phyloP scores from a whole-genome alignment of 1,284 basidiomycete species.

The Apiotrichum porosum region DNA sequence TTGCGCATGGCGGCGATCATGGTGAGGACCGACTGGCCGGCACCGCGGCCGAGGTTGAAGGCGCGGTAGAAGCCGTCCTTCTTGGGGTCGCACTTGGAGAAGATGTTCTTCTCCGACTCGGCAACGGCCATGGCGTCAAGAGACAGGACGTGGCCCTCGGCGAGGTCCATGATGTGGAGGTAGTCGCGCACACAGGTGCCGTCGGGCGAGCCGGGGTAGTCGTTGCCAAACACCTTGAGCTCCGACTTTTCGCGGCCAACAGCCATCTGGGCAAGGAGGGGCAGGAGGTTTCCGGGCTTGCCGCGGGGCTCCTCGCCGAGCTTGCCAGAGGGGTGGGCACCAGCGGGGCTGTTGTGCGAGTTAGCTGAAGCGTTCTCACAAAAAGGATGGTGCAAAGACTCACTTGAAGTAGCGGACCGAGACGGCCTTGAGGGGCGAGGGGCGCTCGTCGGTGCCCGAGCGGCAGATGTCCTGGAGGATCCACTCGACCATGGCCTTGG shows the following conservation, averaged over 20 bases:
- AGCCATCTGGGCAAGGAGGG: conserved; percentile 92
- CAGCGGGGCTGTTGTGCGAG: conserved; percentile 69
- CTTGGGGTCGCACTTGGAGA: conserved; percentile 40
- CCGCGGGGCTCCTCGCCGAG: conserved; percentile 97
- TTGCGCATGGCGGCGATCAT: conserved; percentile 95
- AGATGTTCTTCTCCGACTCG: conserved; percentile 32
- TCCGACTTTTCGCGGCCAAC: conserved; percentile 78
- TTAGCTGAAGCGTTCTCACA: no score
- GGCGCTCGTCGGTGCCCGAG: conserved; percentile 52
- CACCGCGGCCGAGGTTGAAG: conserved; percentile 93
- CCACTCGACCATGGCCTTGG: conserved; percentile 90
- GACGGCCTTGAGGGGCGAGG: conserved; percentile 33
- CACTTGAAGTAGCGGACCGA: conserved; percentile 88
- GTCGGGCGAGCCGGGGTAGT: conserved; percentile 81
- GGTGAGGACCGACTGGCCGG: conserved; percentile 86
- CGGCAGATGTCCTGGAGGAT: conserved; percentile 86
- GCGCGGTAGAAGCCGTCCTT: conserved; percentile 66
- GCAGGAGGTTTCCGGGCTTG: conserved; percentile 90
- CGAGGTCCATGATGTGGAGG: conserved; percentile 93
- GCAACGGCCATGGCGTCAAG: conserved; percentile 61
- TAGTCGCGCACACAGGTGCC: conserved; percentile 98
- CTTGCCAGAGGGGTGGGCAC: conserved; percentile 84
- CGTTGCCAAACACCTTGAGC: conserved; percentile 93
- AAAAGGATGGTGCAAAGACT: conserved; percentile 35
- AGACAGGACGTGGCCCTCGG: conserved; percentile 86